These are phyloP conservation scores for Suillus subaureus DNA, from an alignment of 768 basidiomycete genomes.

Conservation along the genomic window DNA sequence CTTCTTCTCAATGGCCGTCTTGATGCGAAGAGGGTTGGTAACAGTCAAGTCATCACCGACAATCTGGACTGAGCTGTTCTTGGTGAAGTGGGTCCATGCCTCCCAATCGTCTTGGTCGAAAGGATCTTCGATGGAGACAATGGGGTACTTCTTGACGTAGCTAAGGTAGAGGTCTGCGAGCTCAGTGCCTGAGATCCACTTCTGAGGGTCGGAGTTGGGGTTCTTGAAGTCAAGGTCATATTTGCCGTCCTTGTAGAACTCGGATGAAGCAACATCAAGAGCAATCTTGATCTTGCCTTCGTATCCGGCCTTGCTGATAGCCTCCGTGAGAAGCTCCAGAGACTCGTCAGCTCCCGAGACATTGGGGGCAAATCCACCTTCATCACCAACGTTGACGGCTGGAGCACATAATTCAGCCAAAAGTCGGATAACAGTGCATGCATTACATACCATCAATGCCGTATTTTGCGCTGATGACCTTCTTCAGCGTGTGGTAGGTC, in stretches of 20 bases:
- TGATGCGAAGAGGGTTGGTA: constrained; percentile 96
- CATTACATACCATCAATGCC: constrained; percentile 86
- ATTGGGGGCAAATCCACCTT: constrained; percentile 99
- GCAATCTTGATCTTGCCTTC: constrained; percentile 99
- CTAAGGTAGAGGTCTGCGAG: constrained; percentile 90
- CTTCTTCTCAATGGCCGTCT: constrained; percentile 99
- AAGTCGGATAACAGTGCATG: not conserved
- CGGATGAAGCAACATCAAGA: constrained; percentile 97
- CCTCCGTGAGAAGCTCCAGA: constrained; percentile 92
- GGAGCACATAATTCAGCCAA: constrained; percentile 12
- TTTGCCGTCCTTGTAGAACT: constrained; percentile 99
- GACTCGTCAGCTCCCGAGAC: constrained; percentile 97
- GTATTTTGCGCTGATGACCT: constrained; percentile 98
- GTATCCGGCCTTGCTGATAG: constrained; percentile 98
- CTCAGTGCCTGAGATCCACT: constrained; percentile 92
- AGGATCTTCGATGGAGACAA: constrained; percentile 94
- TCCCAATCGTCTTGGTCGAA: constrained; percentile 99
- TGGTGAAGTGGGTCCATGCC: constrained; percentile 93
- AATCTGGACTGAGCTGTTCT: constrained; percentile 78
- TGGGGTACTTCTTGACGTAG: constrained; percentile 93
- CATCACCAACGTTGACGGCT: constrained; percentile 99
- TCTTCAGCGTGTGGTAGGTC: constrained; percentile 97
- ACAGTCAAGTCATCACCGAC: constrained; percentile 98
- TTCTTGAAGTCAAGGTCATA: constrained; percentile 99
- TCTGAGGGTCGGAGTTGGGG: constrained; percentile 96